phyloP scores from a whole-genome alignment of 208 protist genomes.

The Leishmania tropica region DNA sequence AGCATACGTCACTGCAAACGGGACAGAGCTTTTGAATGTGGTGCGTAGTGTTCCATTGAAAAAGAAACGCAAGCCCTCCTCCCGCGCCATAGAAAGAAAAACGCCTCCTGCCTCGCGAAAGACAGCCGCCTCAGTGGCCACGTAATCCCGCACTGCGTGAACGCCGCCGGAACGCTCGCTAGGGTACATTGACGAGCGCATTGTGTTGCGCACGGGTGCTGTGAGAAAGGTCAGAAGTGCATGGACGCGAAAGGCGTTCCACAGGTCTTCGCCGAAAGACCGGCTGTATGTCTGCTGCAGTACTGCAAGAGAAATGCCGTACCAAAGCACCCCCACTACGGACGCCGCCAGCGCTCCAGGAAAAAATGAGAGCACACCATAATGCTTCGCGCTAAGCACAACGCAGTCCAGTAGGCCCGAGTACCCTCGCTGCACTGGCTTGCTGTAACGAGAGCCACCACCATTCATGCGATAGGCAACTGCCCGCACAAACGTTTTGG shows the following conservation, averaged over 20 bases:
- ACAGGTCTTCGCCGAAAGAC: constrained; percentile 60
- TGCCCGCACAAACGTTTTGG: constrained; percentile 72
- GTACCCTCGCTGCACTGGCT: constrained; percentile 43
- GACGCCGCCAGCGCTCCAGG: constrained; percentile 55
- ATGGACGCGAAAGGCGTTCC: constrained; percentile 75
- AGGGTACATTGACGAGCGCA: constrained; percentile 71
- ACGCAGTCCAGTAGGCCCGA: constrained; percentile 71
- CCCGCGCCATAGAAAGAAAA: constrained; percentile 48
- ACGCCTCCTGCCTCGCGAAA: constrained; percentile 76
- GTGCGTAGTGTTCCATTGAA: constrained; percentile 73
- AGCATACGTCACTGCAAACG: constrained; percentile 83
- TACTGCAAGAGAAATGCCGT: constrained; percentile 66
- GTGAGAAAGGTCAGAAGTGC: constrained; percentile 84
- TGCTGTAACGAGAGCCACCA: constrained; percentile 51
- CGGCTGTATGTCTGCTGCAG: constrained; percentile 51
- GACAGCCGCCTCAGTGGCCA: constrained; percentile 65
- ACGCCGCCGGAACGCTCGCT: constrained; percentile 81
- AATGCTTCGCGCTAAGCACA: constrained; percentile 50
- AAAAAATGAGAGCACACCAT: constrained; percentile 81
- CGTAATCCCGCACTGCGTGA: constrained; percentile 46
- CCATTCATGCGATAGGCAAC: constrained; percentile 68
- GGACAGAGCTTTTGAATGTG: constrained; percentile 86
- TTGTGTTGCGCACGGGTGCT: constrained; percentile 76
- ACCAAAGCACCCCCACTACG: constrained; percentile 70
- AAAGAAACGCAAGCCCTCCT: constrained; percentile 79